Percentiles rank a stretch among this genome's conserved stretches.
phyloP scores from a whole-genome alignment of 345 rosid species.

The Punica granatum region DNA sequence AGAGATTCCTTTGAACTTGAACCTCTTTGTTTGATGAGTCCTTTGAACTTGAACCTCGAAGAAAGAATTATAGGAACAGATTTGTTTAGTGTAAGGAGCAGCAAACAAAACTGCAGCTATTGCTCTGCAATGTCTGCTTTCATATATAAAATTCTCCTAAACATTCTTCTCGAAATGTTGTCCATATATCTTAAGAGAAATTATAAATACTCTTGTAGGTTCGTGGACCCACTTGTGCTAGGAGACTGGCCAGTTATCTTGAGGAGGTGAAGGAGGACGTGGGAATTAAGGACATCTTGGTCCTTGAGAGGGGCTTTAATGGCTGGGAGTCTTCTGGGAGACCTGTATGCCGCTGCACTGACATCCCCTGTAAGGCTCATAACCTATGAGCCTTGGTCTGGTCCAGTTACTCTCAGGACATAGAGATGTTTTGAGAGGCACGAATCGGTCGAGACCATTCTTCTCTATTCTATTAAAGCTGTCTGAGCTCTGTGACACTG shows the following conservation, averaged over 20 bases:
- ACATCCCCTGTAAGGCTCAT: conserved; percentile 45
- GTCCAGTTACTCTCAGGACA: too few species aligned
- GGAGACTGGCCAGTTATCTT: conserved; percentile 57
- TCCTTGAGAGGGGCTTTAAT: conserved; percentile 76
- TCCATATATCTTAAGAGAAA: neutral
- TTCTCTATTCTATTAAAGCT: too few species aligned
- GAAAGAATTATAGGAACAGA: neutral
- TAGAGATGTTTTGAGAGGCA: too few species aligned
- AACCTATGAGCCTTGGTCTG: neutral
- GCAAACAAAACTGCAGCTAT: neutral
- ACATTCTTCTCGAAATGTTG: neutral
- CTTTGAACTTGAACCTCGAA: neutral
- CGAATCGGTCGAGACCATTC: too few species aligned
- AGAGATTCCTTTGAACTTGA: too few species aligned
- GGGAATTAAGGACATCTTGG: conserved; percentile 60
- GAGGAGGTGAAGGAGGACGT: conserved; percentile 58
- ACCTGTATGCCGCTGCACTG: conserved; percentile 75
- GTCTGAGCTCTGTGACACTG: too few species aligned
- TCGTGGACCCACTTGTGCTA: conserved; percentile 88
- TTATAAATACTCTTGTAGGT: conserved; percentile 38
- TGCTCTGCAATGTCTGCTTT: neutral
- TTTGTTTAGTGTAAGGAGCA: neutral
- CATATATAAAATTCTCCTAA: too few species aligned
- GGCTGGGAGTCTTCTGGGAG: conserved; percentile 89
- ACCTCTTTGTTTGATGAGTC: too few species aligned